Evolutionary conservation across 2,329 filamentous ascomycete genomes (phyloP).

Genomic region (Aspergillus latus): DNA sequence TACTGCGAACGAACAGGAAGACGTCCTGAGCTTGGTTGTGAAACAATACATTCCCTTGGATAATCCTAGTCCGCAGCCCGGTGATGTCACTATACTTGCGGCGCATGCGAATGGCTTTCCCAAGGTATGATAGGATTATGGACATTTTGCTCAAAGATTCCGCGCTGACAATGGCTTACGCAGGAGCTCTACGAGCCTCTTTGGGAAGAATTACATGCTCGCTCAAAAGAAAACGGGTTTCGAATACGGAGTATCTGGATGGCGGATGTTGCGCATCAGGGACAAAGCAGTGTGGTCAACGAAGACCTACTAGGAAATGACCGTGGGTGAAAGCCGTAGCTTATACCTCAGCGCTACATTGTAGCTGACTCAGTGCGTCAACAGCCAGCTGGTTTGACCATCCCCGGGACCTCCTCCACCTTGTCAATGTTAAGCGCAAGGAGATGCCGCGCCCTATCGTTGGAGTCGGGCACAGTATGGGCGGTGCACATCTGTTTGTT

Average conservation of each 20-base stretch:
- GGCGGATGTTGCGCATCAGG: constrained; percentile 83
- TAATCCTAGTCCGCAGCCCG: constrained; percentile 65
- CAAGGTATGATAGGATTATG: constrained; percentile 58
- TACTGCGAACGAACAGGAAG: constrained; percentile 70
- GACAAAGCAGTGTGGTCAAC: constrained; percentile 75
- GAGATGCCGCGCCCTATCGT: constrained; percentile 79
- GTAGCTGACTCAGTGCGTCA: constrained; percentile 20
- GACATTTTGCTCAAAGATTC: not conserved
- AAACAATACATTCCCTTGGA: constrained; percentile 84
- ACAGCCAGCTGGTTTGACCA: constrained; percentile 83
- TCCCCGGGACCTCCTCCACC: constrained; percentile 76
- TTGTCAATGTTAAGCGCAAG: constrained; percentile 79
- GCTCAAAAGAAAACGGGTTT: constrained; percentile 60
- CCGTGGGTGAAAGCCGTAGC: constrained; percentile 55
- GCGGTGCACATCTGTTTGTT: constrained; percentile 64
- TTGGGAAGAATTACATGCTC: constrained; percentile 75
- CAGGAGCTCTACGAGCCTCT: constrained; percentile 90
- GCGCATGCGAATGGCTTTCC: constrained; percentile 91
- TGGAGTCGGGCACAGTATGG: constrained; percentile 87
- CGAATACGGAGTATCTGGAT: constrained; percentile 84
- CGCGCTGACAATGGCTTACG: constrained; percentile 8
- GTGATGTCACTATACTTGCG: constrained; percentile 81
- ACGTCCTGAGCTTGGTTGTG: constrained; percentile 69
- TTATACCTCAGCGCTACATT: not conserved
- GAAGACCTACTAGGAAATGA: constrained; percentile 77